These are phyloP conservation scores for Aspergillus uvarum DNA, from an alignment of 2,329 filamentous ascomycete species.

Conservation along the genomic window DNA sequence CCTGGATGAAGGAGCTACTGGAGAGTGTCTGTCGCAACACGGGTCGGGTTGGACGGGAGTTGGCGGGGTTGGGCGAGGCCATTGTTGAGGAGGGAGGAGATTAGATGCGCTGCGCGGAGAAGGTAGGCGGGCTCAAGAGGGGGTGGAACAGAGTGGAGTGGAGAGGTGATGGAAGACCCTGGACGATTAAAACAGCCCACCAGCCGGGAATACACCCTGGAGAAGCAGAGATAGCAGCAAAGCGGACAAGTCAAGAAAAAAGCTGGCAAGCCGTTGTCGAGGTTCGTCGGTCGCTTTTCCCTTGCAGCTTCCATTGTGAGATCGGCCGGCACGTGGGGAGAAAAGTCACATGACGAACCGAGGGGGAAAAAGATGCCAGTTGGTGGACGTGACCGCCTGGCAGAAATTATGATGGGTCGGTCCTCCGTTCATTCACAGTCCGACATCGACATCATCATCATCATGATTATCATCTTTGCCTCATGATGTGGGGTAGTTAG, in stretches of 20 bases:
- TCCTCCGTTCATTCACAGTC: neutral
- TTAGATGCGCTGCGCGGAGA: slow-evolving; percentile 3
- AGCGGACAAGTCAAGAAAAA: neutral
- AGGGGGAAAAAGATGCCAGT: neutral
- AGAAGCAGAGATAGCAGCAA: neutral
- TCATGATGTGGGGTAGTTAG: neutral
- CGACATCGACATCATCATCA: no score
- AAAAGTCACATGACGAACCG: neutral
- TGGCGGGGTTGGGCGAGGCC: slow-evolving; percentile 27
- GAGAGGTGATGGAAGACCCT: slow-evolving; percentile 2
- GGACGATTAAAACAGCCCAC: slow-evolving; percentile 11
- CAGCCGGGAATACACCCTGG: slow-evolving; percentile 12
- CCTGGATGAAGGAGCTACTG: slow-evolving; percentile 48
- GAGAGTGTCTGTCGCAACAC: slow-evolving; percentile 44
- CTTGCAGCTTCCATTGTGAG: slow-evolving; percentile 8
- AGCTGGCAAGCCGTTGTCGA: neutral
- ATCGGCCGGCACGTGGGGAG: slow-evolving; percentile 16
- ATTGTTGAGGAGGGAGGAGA: slow-evolving; percentile 22
- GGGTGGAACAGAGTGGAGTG: neutral
- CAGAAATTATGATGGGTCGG: neutral
- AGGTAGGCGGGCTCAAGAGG: neutral
- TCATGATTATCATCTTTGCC: neutral
- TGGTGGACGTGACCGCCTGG: neutral
- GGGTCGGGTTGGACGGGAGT: slow-evolving; percentile 38
- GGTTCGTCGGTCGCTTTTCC: slow-evolving; percentile 2